A percentile compares a stretch with the other conserved stretches of the same genome.
phyloP scores from a whole-genome alignment of 768 basidiomycete species.

The Tulasnella sp. region DNA sequence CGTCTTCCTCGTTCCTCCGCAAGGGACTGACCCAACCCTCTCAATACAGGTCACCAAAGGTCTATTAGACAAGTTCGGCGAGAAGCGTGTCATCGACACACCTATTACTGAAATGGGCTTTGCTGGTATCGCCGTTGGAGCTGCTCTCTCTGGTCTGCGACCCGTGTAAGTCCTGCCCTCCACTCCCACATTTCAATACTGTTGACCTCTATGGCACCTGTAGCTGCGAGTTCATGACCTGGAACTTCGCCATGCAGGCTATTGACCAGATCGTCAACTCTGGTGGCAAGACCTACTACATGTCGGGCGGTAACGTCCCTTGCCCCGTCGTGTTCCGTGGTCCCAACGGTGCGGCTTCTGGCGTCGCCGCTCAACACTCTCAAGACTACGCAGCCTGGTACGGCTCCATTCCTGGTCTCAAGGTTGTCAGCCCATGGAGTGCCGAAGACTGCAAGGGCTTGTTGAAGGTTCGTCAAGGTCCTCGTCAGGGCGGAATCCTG shows the following conservation, averaged over 20 bases:
- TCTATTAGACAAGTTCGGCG: constrained; percentile 97
- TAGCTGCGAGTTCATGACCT: constrained; percentile 99
- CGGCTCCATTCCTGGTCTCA: constrained; percentile 87
- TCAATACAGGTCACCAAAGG: constrained; percentile 85
- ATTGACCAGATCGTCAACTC: constrained; percentile 99
- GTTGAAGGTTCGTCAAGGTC: constrained; percentile 62
- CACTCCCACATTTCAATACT: constrained; percentile 25
- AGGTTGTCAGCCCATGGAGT: constrained; percentile 96
- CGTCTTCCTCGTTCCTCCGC: neutral
- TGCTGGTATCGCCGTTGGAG: constrained; percentile 91
- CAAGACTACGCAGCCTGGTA: constrained; percentile 98
- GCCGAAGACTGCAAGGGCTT: constrained; percentile 99
- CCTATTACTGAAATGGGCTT: constrained; percentile 99
- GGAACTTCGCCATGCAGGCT: constrained; percentile 99
- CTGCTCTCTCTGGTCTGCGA: constrained; percentile 89
- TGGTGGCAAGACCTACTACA: constrained; percentile 99
- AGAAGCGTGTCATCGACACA: constrained; percentile 96
- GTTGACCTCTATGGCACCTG: constrained; percentile 13
- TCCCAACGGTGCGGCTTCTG: constrained; percentile 95
- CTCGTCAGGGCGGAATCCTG: neutral
- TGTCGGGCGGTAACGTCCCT: constrained; percentile 98
- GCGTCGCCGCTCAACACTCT: constrained; percentile 95
- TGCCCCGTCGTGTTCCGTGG: constrained; percentile 99
- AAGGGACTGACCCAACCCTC: neutral
- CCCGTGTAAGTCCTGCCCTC: constrained; percentile 60